These are phyloP conservation scores for Barbarea vulgaris DNA, from an alignment of 345 rosid species.

Conservation along the genomic window DNA sequence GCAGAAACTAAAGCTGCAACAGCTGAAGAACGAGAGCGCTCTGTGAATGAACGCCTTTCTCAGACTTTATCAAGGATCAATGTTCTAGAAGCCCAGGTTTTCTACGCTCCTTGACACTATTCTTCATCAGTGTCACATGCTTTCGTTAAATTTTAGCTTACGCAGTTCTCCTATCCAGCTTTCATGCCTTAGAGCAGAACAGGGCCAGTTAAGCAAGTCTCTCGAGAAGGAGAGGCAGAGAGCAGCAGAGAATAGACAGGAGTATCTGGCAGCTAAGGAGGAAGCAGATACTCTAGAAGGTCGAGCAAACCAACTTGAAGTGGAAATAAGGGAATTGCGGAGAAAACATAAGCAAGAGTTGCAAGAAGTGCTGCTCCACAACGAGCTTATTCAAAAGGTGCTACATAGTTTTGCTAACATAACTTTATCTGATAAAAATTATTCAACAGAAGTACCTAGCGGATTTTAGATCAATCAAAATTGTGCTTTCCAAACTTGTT, in stretches of 20 bases:
- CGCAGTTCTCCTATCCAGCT: slow-evolving; percentile 54
- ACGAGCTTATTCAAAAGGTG: slow-evolving; percentile 90
- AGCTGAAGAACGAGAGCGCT: slow-evolving; percentile 93
- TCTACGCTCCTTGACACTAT: slow-evolving; percentile 19
- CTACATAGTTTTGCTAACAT: slow-evolving; percentile 9
- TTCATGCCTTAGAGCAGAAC: slow-evolving; percentile 96
- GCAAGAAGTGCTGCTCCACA: slow-evolving; percentile 74
- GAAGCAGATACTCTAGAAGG: slow-evolving; percentile 96
- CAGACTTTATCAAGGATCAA: slow-evolving; percentile 92
- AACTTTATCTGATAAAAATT: background rate
- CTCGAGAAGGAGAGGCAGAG: slow-evolving; percentile 98
- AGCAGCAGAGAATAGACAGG: slow-evolving; percentile 97
- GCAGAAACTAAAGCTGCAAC: slow-evolving; percentile 91
- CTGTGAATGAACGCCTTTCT: slow-evolving; percentile 88
- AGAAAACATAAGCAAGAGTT: slow-evolving; percentile 87
- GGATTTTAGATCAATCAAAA: background rate
- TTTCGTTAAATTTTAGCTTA: slow-evolving; percentile 42
- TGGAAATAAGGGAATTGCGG: slow-evolving; percentile 77
- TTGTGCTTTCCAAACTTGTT: slow-evolving; percentile 25
- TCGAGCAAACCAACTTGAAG: slow-evolving; percentile 86
- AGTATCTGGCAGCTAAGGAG: slow-evolving; percentile 95
- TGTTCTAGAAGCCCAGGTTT: slow-evolving; percentile 99
- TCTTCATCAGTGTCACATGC: slow-evolving; percentile 15
- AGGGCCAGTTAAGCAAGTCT: slow-evolving; percentile 86
- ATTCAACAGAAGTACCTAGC: slow-evolving; percentile 5